phyloP scores from a whole-genome alignment of 768 basidiomycete species.

The Multifurca ochricompacta region DNA sequence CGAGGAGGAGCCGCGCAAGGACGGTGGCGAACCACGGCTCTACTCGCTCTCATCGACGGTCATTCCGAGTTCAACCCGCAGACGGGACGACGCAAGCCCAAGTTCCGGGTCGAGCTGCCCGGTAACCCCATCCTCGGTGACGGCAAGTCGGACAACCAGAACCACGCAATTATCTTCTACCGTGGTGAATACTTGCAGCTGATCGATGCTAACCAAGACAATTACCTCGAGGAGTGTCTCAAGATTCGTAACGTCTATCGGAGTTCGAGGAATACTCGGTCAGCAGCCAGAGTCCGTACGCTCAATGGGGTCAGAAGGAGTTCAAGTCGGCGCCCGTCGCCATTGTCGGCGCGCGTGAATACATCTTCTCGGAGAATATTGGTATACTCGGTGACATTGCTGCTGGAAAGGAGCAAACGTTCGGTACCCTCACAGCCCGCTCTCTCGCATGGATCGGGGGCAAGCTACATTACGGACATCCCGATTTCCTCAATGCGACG shows the following conservation, averaged over 20 bases:
- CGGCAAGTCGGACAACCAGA: conserved; percentile 99
- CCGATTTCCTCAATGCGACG: conserved; percentile 95
- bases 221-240: conserved; percentile 98
- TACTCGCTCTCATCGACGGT: conserved; percentile 97
- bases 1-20: conserved; percentile 93
- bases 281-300: conserved; percentile 85
- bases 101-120: conserved; percentile 97
- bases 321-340: conserved; percentile 87
- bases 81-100: conserved; percentile 82
- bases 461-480: conserved; percentile 98
- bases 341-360: conserved; percentile 97
- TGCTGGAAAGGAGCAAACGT: conserved; percentile 99
- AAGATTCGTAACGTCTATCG: conserved; percentile 97
- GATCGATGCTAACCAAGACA: conserved; percentile 99
- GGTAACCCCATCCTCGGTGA: conserved; percentile 99
- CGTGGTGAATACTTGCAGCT: conserved; percentile 98
- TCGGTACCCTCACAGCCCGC: conserved; percentile 94
- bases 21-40: conserved; percentile 90
- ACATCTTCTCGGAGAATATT: conserved; percentile 99
- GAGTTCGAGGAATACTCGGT: conserved; percentile 94
- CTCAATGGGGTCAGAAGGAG: conserved; percentile 81
- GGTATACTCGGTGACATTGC: conserved; percentile 98
- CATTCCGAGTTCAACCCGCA: conserved; percentile 93
- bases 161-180: conserved; percentile 99
- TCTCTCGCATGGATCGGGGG: conserved; percentile 97